Evolutionary conservation across 306 rosid genomes (phyloP).

Genomic region (Gastrolobium bilobum): DNA sequence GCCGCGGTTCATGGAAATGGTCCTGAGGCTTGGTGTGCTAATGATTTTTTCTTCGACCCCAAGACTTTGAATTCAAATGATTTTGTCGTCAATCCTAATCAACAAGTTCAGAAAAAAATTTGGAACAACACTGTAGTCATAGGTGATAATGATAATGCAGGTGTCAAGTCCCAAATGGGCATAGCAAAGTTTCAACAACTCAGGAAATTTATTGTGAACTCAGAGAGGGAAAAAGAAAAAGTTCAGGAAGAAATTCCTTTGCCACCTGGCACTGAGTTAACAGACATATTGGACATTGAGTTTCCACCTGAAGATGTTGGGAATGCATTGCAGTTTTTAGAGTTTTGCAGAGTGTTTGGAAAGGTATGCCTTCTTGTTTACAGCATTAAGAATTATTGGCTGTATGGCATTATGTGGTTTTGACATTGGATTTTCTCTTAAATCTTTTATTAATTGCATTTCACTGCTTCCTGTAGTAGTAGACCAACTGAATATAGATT

Average conservation of each 20-base stretch:
- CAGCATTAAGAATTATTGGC: background rate
- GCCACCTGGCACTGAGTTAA: constrained; percentile 65
- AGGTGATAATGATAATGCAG: constrained; percentile 39
- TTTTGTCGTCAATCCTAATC: constrained; percentile 13
- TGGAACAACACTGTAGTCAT: constrained; percentile 26
- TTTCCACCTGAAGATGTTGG: constrained; percentile 71
- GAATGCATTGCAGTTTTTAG: constrained; percentile 78
- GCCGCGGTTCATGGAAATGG: background rate
- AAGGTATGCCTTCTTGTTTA: constrained; percentile 60
- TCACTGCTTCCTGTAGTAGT: background rate
- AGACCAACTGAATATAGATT: background rate
- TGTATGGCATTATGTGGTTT: constrained; percentile 15
- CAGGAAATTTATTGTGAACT: constrained; percentile 37
- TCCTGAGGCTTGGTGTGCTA: constrained; percentile 24
- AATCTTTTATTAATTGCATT: background rate
- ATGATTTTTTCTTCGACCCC: background rate
- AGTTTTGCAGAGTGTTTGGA: constrained; percentile 77
- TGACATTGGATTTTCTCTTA: constrained; percentile 1
- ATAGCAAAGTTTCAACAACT: background rate
- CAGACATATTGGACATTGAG: constrained; percentile 59
- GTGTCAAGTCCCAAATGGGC: constrained; percentile 36
- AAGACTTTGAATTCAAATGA: constrained; percentile 22
- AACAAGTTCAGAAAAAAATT: constrained; percentile 16
- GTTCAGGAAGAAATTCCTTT: constrained; percentile 52
- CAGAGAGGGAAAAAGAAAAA: constrained; percentile 36